Percentiles rank a stretch among this genome's conserved stretches.
Evolutionary conservation across 441 rosid genomes (phyloP).

Genomic region (Croton setiger): DNA sequence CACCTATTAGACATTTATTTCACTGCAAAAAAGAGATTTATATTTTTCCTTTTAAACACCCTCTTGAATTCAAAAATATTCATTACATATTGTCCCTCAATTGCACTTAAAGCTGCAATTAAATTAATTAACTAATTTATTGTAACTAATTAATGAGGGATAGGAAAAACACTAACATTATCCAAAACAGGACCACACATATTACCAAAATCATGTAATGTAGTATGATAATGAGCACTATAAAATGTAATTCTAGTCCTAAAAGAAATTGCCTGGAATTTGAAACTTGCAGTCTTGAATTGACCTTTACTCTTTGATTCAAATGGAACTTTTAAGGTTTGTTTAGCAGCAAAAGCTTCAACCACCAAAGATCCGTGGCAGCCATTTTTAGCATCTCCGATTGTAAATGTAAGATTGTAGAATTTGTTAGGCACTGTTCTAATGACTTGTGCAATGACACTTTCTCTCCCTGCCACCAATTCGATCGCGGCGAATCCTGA

Average conservation of each 20-base stretch:
- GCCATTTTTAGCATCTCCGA: slow-evolving; percentile 74
- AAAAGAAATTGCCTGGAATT: slow-evolving; percentile 64
- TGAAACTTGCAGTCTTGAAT: slow-evolving; percentile 48
- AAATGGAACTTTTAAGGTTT: slow-evolving; percentile 57
- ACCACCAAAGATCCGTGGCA: slow-evolving; percentile 82
- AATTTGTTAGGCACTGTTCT: slow-evolving; percentile 49
- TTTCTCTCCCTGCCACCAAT: slow-evolving; percentile 83
- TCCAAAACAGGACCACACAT: slow-evolving; percentile 91
- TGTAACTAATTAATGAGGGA: slow-evolving; percentile 12
- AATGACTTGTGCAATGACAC: slow-evolving; percentile 78
- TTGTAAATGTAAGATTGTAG: slow-evolving; percentile 49
- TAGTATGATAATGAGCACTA: slow-evolving; percentile 77
- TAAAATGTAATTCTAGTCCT: slow-evolving; percentile 79
- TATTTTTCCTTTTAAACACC: too few relatives aligned
- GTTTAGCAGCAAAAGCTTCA: slow-evolving; percentile 83
- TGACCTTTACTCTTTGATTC: slow-evolving; percentile 54
- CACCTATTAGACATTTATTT: too few relatives aligned
- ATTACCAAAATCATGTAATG: slow-evolving; percentile 66
- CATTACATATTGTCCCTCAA: too few relatives aligned
- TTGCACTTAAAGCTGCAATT: too few relatives aligned
- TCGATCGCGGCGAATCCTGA: slow-evolving; percentile 67
- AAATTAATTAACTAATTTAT: too few relatives aligned
- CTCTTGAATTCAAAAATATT: too few relatives aligned
- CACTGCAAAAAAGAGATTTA: too few relatives aligned
- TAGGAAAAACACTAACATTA: slow-evolving; percentile 48